Conservation (phyloP, 768 basidiomycete genomes). For the Tephrocybe rancida region DNA sequence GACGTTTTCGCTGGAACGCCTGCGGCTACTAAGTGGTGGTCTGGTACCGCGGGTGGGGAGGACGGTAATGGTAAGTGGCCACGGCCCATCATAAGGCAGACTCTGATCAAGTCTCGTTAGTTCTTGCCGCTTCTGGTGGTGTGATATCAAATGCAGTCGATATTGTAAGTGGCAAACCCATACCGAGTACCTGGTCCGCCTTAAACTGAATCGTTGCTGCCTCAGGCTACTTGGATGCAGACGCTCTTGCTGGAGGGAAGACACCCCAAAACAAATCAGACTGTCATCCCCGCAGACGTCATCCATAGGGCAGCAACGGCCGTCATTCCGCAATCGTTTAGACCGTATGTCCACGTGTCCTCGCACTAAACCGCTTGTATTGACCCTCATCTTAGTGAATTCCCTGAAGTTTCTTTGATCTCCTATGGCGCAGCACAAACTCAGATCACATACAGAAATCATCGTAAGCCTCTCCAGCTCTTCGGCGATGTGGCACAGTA, state of each 20-base stretch:
- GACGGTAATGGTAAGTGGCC: slow-evolving; percentile 21
- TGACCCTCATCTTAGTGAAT: too few species aligned
- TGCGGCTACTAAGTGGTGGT: slow-evolving; percentile 22
- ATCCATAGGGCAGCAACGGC: slow-evolving; percentile 24
- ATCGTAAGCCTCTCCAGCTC: slow-evolving; percentile 15
- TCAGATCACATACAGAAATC: slow-evolving; percentile 25
- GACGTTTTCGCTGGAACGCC: slow-evolving; percentile 25
- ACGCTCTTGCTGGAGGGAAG: slow-evolving; percentile 26
- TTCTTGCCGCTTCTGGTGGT: slow-evolving; percentile 28
- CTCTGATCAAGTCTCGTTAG: slow-evolving; percentile 4
- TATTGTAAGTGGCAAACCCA: slow-evolving; percentile 16
- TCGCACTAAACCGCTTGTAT: too few species aligned
- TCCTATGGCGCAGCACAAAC: slow-evolving; percentile 28
- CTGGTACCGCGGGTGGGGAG: slow-evolving; percentile 18
- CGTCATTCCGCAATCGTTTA: slow-evolving; percentile 18
- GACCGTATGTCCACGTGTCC: slow-evolving; percentile 23
- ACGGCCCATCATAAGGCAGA: background rate
- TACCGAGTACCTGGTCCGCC: too few species aligned
- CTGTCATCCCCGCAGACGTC: slow-evolving; percentile 25
- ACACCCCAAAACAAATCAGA: slow-evolving; percentile 21
- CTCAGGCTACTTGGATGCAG: slow-evolving; percentile 31
- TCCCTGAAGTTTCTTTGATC: slow-evolving; percentile 25
- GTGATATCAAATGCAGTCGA: slow-evolving; percentile 29
- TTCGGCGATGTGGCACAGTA: background rate
- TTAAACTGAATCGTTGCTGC: too few species aligned